Evolutionary conservation across 83 land plant genomes (phyloP), one percentile per base, ranked within the genome.

Genomic region (Isoetes engelmannii): DNA sequence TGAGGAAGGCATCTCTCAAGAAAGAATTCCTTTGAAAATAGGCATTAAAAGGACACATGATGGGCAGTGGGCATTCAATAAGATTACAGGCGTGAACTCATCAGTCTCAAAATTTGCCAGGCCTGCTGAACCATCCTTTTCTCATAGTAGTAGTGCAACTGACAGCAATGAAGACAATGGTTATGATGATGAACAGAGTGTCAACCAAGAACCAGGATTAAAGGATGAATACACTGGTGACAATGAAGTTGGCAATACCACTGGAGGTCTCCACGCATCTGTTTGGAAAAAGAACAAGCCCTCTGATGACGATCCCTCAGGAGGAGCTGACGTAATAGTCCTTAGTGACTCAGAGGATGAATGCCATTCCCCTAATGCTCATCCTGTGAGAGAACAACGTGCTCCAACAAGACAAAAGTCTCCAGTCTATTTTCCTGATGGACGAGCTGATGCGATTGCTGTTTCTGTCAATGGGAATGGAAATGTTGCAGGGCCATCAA

Each of bases 281-380:
- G 62, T 42, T 9, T 59, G 62, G 62, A 59, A 59, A 37, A 59
- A 18, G 62, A 59, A 37, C 62, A 59, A 18, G 19, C 10, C 62
- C 62, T 8, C 48, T 49, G n/a, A 67, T 65, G 43, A 72, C 48
- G 72, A 80, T 7, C 70, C 76, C 5, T 13, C 54, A 15, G 74
- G 44, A 13, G 72, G 76, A 37, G 69, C 80, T 17, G 86, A 90
- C 47, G 79, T 94, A 10, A 88, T 88, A 68, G 83, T 94, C 53
- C 83, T 88, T 10, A 90, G 96, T 73, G 98, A 94, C 76, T 85
- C 92, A 4, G 98, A 94, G 4, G 96, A 90, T 48, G 97, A 90
- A 3, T 28, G 37, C 2, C 37, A 28, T 28, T 28, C 37, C 2
- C 37, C 37, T 0, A 28, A 0, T 28, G 37, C 37, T 28, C 37